A percentile compares a stretch with the other conserved stretches of the same genome.
Conservation (phyloP, 2,329 filamentous ascomycete species). For the Madurella mycetomatis region DNA sequence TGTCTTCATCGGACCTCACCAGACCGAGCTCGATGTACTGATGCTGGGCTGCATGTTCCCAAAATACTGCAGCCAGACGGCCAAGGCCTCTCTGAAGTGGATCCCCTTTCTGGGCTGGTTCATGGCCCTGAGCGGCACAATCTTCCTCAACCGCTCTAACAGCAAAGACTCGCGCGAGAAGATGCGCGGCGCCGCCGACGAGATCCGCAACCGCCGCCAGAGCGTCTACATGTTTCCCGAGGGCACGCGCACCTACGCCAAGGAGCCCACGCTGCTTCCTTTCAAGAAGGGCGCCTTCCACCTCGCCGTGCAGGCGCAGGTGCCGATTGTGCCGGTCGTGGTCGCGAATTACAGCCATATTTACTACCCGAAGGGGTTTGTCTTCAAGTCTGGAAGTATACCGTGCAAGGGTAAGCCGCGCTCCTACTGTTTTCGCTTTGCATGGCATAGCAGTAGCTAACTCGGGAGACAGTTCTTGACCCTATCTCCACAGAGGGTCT, state of each 20-base stretch:
- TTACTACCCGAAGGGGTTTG: constrained; percentile 57
- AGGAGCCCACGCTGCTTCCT: constrained; percentile 75
- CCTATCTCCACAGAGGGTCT: constrained; percentile 74
- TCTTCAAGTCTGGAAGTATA: constrained; percentile 66
- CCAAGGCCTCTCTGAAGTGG: constrained; percentile 77
- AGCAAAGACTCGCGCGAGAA: constrained; percentile 75
- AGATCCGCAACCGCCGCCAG: constrained; percentile 69
- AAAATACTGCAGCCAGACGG: constrained; percentile 85
- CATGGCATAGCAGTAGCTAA: too few relatives aligned
- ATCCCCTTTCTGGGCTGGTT: constrained; percentile 92
- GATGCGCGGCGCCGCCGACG: constrained; percentile 75
- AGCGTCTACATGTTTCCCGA: constrained; percentile 87
- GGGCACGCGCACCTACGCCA: constrained; percentile 85
- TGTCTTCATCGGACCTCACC: constrained; percentile 92
- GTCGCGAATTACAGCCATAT: constrained; percentile 75
- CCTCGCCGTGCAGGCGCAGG: constrained; percentile 86
- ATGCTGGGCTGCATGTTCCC: constrained; percentile 89
- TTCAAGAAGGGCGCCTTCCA: constrained; percentile 99
- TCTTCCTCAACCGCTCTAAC: constrained; percentile 94
- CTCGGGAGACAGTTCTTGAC: constrained; percentile 57
- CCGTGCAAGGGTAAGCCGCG: constrained; percentile 63
- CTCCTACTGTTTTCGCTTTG: background rate
- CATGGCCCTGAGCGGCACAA: constrained; percentile 78
- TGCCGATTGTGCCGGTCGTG: constrained; percentile 84
- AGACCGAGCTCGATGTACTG: constrained; percentile 91